phyloP scores from a whole-genome alignment of 2,329 filamentous ascomycete species.

The Furcasterigmium sp. region DNA sequence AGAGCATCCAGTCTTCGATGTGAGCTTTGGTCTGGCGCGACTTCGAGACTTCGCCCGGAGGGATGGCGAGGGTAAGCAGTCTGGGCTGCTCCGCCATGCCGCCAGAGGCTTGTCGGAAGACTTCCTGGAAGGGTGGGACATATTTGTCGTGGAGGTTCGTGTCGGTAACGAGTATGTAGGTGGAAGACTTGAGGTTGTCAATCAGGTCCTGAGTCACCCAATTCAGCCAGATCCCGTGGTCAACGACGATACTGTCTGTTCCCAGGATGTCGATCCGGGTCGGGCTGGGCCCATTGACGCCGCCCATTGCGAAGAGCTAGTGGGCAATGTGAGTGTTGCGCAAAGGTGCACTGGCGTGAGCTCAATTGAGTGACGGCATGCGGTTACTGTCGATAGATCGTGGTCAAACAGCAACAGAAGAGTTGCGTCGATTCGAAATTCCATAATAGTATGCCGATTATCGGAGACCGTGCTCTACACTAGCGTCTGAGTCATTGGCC shows the following conservation, averaged over 20 bases:
- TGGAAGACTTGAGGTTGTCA: slow-evolving; percentile 71
- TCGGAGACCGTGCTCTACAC: no score
- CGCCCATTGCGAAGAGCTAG: slow-evolving; percentile 7
- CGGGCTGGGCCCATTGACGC: slow-evolving; percentile 27
- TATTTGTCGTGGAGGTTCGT: slow-evolving; percentile 83
- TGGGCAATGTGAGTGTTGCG: not conserved
- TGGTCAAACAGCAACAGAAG: no score
- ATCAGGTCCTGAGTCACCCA: slow-evolving; percentile 81
- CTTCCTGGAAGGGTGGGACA: slow-evolving; percentile 64
- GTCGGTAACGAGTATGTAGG: slow-evolving; percentile 95
- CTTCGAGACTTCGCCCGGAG: slow-evolving; percentile 91
- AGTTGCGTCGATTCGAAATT: no score
- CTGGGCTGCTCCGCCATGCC: slow-evolving; percentile 38
- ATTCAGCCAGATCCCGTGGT: slow-evolving; percentile 82
- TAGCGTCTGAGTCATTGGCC: no score
- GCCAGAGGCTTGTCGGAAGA: slow-evolving; percentile 23
- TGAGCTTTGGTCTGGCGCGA: slow-evolving; percentile 88
- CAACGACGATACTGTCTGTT: slow-evolving; percentile 84
- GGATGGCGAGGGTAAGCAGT: slow-evolving; percentile 79
- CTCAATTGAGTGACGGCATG: not conserved
- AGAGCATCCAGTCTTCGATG: slow-evolving; percentile 96
- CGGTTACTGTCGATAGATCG: not conserved
- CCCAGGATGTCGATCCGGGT: slow-evolving; percentile 75
- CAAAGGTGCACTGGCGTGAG: not conserved
- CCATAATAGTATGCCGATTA: no score